phyloP scores from a whole-genome alignment of 2,329 filamentous ascomycete species.

The Fusarium chuoi region DNA sequence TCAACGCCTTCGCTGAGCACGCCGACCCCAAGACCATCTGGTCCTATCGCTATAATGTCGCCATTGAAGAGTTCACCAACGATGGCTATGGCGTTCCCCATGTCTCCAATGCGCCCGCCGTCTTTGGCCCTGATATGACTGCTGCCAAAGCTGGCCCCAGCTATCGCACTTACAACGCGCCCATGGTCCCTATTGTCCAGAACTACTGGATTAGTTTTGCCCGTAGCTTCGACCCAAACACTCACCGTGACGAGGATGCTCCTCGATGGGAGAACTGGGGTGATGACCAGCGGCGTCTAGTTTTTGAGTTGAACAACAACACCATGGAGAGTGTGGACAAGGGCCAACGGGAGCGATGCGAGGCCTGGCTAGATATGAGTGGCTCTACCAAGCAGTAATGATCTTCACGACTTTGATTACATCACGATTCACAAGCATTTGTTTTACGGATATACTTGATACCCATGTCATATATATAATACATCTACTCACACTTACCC shows the following conservation, averaged over 20 bases:
- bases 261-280: conserved; percentile 57
- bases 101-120: conserved; percentile 58
- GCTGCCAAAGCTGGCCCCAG: conserved; percentile 41
- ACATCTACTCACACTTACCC: background rate
- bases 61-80: conserved; percentile 49
- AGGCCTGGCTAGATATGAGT: conserved; percentile 54
- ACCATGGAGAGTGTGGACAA: conserved; percentile 52
- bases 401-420: background rate
- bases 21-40: conserved; percentile 47
- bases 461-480: conserved; percentile 19
- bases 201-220: conserved; percentile 63
- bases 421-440: background rate
- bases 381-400: conserved; percentile 42
- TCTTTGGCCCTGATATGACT: conserved; percentile 58
- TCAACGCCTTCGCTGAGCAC: conserved; percentile 47
- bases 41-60: conserved; percentile 62
- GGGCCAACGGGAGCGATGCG: conserved; percentile 52
- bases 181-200: conserved; percentile 59
- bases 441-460: conserved; percentile 17
- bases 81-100: conserved; percentile 60
- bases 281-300: conserved; percentile 45
- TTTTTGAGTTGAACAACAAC: conserved; percentile 53
- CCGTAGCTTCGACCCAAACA: conserved; percentile 56
- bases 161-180: conserved; percentile 57
- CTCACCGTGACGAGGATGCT: conserved; percentile 45